Evolutionary conservation across 2,329 filamentous ascomycete species (phyloP).

Genomic region (Scytalidium lignicola): DNA sequence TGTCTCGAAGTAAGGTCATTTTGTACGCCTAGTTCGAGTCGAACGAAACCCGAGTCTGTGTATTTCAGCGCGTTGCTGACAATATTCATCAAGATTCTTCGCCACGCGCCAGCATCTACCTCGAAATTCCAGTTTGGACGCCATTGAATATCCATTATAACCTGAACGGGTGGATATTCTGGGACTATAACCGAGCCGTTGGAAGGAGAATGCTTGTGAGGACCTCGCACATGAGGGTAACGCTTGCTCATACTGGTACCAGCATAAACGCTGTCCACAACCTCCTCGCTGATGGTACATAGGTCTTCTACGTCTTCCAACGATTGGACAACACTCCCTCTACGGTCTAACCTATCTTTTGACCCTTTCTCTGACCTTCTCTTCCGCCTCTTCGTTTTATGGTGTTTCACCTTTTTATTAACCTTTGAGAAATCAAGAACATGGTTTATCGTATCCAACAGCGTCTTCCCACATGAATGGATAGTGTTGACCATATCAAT

Average conservation of each 20-base stretch:
- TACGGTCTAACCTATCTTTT: slow-evolving; percentile 8
- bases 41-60: slow-evolving; percentile 47
- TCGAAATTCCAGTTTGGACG: slow-evolving; percentile 46
- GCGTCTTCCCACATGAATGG: slow-evolving; percentile 44
- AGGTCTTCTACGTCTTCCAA: slow-evolving; percentile 21
- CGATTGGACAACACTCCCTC: slow-evolving; percentile 8
- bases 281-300: slow-evolving; percentile 25
- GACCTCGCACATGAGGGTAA: background rate
- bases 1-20: slow-evolving; percentile 12
- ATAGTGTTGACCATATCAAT: slow-evolving; percentile 43
- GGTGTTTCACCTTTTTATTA: slow-evolving; percentile 27
- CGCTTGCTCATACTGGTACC: slow-evolving; percentile 20
- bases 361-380: slow-evolving; percentile 13
- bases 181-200: background rate
- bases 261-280: slow-evolving; percentile 25
- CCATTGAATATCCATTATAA: slow-evolving; percentile 48
- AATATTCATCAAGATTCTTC: slow-evolving; percentile 53
- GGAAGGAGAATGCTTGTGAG: background rate
- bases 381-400: slow-evolving; percentile 12
- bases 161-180: slow-evolving; percentile 29
- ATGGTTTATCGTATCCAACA: slow-evolving; percentile 49
- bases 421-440: slow-evolving; percentile 52
- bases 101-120: slow-evolving; percentile 48
- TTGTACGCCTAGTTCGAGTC: slow-evolving; percentile 33
- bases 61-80: slow-evolving; percentile 61